Evolutionary conservation across 164 flowering plant species (phyloP).

Genomic region (Echeveria elegans): DNA sequence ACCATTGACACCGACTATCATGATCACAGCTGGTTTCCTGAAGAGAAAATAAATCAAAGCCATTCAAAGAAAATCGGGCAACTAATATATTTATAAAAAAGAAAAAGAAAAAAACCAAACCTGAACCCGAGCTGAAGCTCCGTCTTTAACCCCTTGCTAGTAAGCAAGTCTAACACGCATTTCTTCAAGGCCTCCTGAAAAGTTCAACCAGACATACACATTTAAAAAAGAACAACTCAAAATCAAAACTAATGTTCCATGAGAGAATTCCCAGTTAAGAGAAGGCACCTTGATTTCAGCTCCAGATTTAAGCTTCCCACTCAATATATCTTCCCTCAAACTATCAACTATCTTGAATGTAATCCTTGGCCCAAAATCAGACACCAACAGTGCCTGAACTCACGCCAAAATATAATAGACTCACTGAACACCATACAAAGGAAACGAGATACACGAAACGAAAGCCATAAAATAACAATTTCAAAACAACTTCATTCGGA

Average conservation of each 20-base stretch:
- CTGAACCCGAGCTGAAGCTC: slow-evolving; percentile 88
- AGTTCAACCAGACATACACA: slow-evolving; percentile 9
- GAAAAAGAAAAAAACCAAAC: slow-evolving; percentile 22
- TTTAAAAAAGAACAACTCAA: background rate
- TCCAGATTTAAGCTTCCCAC: slow-evolving; percentile 92
- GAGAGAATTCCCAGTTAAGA: background rate
- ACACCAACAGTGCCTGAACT: slow-evolving; percentile 65
- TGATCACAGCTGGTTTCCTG: slow-evolving; percentile 89
- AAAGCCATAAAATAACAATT: no score
- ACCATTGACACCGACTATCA: slow-evolving; percentile 97
- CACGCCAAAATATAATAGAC: slow-evolving; percentile 5
- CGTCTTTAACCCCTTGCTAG: slow-evolving; percentile 55
- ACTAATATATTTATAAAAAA: background rate
- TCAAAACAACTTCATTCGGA: no score
- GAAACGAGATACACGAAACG: no score
- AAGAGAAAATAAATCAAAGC: background rate
- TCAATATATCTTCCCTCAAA: slow-evolving; percentile 73
- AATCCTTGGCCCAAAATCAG: slow-evolving; percentile 93
- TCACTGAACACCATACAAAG: no score
- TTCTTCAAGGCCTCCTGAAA: slow-evolving; percentile 83
- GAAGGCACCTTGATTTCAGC: slow-evolving; percentile 70
- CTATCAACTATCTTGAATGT: slow-evolving; percentile 84
- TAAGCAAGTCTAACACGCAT: slow-evolving; percentile 64
- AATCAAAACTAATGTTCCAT: background rate
- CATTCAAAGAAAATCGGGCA: background rate